Conservation (phyloP, 1,284 basidiomycete species). For the Termitomyces sp. region DNA sequence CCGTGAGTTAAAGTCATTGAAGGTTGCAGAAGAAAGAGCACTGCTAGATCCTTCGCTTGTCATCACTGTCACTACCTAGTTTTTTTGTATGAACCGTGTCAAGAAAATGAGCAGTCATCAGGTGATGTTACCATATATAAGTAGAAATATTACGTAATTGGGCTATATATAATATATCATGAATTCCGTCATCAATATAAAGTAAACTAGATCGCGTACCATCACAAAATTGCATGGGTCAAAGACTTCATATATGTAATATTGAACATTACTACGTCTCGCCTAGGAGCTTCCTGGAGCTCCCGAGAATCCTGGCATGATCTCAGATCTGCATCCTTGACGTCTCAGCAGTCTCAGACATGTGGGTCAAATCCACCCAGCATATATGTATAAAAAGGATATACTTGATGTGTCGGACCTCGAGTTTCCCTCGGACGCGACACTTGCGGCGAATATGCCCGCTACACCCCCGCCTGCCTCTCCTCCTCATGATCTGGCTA, state of each 20-base stretch:
- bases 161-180: too few species aligned
- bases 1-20: conserved; percentile 38
- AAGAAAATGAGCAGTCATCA: not conserved
- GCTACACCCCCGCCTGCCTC: not conserved
- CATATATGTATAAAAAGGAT: conserved; percentile 2
- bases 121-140: not conserved
- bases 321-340: not conserved
- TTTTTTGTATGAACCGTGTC: too few species aligned
- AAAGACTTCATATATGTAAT: not conserved
- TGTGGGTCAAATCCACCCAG: not conserved
- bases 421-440: not conserved
- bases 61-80: conserved; percentile 2
- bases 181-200: too few species aligned
- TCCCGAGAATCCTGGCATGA: not conserved
- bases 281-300: not conserved
- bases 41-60: conserved; percentile 12
- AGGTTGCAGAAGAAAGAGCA: conserved; percentile 21
- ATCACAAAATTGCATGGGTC: too few species aligned
- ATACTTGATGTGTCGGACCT: conserved; percentile 1
- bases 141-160: not conserved
- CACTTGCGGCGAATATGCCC: conserved; percentile 1
- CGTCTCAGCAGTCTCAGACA: conserved; percentile 10
- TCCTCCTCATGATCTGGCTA: not conserved
- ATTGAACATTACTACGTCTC: not conserved
- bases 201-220: too few species aligned